Evolutionary conservation across 2,329 filamentous ascomycete species (phyloP).

Genomic region (Aotearoamyces nothofagi): DNA sequence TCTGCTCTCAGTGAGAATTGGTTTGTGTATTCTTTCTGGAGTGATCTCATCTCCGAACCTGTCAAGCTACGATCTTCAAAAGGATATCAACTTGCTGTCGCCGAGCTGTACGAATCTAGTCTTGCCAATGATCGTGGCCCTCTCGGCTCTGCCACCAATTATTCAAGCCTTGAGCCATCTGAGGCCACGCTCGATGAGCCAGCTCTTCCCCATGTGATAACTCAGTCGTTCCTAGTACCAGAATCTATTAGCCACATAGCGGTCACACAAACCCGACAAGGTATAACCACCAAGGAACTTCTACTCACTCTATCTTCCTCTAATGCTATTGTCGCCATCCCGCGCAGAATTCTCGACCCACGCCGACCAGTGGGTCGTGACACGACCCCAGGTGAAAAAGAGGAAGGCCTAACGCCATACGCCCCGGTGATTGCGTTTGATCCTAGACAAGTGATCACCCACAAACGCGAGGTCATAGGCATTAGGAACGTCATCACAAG

Average conservation of each 20-base stretch:
- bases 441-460: conserved; percentile 64
- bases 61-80: conserved; percentile 47
- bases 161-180: conserved; percentile 60
- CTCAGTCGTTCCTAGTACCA: conserved; percentile 68
- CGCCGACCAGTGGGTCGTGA: conserved; percentile 77
- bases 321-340: conserved; percentile 64
- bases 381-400: conserved; percentile 60
- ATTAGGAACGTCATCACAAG: conserved; percentile 58
- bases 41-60: conserved; percentile 40
- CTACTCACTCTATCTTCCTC: conserved; percentile 62
- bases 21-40: conserved; percentile 75
- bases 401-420: conserved; percentile 74
- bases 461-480: conserved; percentile 68
- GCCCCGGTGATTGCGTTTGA: conserved; percentile 68
- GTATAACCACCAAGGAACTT: conserved; percentile 72
- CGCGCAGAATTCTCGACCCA: conserved; percentile 67
- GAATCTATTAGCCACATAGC: conserved; percentile 66
- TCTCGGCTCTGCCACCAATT: conserved; percentile 53
- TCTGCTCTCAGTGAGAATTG: conserved; percentile 86
- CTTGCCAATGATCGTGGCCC: conserved; percentile 73
- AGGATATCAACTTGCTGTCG: conserved; percentile 73
- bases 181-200: conserved; percentile 34
- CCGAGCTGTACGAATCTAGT: conserved; percentile 82
- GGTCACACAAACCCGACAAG: conserved; percentile 81
- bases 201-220: conserved; percentile 57